Evolutionary conservation across 1,139 yeast species (phyloP).

Genomic region (Pichia sp.): DNA sequence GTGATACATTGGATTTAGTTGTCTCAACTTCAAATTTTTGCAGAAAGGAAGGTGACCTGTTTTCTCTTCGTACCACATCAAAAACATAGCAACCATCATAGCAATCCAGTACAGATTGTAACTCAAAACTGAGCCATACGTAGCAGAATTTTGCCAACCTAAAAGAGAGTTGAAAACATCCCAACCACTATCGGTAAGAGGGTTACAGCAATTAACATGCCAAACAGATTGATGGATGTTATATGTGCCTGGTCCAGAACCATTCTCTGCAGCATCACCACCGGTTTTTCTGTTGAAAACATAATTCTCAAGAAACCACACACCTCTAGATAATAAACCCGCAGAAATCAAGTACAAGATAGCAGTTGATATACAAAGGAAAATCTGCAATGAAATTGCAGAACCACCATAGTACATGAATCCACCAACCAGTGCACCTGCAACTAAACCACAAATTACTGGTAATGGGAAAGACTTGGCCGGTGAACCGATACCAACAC

Average conservation of each 20-base stretch:
- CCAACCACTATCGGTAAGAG: conserved; percentile 84
- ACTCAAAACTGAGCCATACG: conserved; percentile 75
- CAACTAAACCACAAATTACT: conserved; percentile 64
- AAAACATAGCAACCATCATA: conserved; percentile 43
- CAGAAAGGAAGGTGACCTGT: conserved; percentile 54
- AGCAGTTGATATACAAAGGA: conserved; percentile 74
- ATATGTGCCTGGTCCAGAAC: conserved; percentile 90
- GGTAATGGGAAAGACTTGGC: conserved; percentile 79
- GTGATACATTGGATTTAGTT: conserved; percentile 68
- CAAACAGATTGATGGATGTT: conserved; percentile 70
- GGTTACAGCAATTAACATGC: conserved; percentile 94
- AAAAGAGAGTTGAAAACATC: conserved; percentile 80
- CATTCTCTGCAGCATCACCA: conserved; percentile 83
- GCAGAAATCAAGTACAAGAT: conserved; percentile 80
- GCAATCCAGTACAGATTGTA: conserved; percentile 79
- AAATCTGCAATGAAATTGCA: conserved; percentile 63
- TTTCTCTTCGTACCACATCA: conserved; percentile 69
- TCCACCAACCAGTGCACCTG: conserved; percentile 62
- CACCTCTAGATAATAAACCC: conserved; percentile 81
- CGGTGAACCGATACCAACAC: conserved; percentile 42
- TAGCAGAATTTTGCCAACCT: conserved; percentile 92
- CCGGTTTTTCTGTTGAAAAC: conserved; percentile 58
- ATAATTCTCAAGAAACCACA: conserved; percentile 76
- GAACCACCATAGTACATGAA: conserved; percentile 71
- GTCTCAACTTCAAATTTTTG: conserved; percentile 43